phyloP scores from a whole-genome alignment of 2,329 filamentous ascomycete species.

The Colletotrichum chrysophilum region DNA sequence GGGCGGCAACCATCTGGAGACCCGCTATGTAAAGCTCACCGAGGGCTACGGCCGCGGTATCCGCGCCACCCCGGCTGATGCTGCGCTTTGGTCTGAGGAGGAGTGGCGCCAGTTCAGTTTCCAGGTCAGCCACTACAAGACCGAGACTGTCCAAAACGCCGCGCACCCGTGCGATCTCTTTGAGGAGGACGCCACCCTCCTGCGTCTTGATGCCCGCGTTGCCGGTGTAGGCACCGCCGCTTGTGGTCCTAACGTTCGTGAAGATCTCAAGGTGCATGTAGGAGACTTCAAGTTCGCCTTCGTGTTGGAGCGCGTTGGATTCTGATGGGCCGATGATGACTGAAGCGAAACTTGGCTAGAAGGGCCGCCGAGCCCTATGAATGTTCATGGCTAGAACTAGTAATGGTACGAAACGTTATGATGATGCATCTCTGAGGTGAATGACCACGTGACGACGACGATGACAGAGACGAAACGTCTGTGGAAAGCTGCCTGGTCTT shows the following conservation, averaged over 20 bases:
- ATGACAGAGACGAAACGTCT: neutral
- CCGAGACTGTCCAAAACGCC: slow-evolving; percentile 59
- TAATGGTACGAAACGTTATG: neutral
- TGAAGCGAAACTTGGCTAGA: neutral
- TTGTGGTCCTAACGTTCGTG: slow-evolving; percentile 52
- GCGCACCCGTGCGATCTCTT: slow-evolving; percentile 68
- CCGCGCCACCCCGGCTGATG: slow-evolving; percentile 27
- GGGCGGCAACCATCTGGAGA: slow-evolving; percentile 67
- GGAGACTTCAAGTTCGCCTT: slow-evolving; percentile 48
- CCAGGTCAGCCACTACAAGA: slow-evolving; percentile 58
- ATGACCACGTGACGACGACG: neutral
- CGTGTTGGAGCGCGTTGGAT: slow-evolving; percentile 36
- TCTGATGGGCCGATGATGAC: neutral
- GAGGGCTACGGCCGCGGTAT: slow-evolving; percentile 33
- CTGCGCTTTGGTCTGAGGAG: slow-evolving; percentile 37
- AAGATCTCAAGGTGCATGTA: slow-evolving; percentile 47
- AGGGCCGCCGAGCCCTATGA: neutral
- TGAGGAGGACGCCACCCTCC: slow-evolving; percentile 48
- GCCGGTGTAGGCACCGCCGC: slow-evolving; percentile 55
- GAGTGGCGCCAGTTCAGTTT: slow-evolving; percentile 54
- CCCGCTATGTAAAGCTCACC: slow-evolving; percentile 56
- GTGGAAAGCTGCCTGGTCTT: neutral
- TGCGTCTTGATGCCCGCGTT: slow-evolving; percentile 51
- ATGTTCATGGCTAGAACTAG: neutral
- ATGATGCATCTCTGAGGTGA: neutral